Evolutionary conservation across 257 asterid species (phyloP), one percentile per base, ranked within the genome.

Genomic region (Solanum dulcamara): DNA sequence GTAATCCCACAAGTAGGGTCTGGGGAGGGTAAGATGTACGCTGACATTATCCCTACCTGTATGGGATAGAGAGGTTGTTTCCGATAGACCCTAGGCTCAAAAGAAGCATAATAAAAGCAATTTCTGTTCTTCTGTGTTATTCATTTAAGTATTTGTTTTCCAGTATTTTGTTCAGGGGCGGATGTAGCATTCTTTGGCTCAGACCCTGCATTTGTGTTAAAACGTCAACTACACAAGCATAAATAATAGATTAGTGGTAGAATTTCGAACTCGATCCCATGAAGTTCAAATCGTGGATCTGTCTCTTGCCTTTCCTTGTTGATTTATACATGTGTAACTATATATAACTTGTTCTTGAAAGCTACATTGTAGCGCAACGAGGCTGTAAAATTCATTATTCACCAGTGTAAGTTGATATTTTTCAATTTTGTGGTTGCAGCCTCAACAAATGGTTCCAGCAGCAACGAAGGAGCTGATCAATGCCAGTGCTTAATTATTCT

Each of bases 361-460:
- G 85, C 37, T 26, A 46, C 38, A 15, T 57, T 20, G 30, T 20
- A 10, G 28, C 17, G 17, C 28, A 20, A 8, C 22, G 4, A 28
- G 2, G 13, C 33, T 40, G 10, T 51, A 22, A 0, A 15, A 68
- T 28, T 40, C 15, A 6, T 6, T 33, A 5, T n/a, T n/a, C n/a
- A n/a, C n/a, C n/a, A n/a, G n/a, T n/a, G n/a, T n/a, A n/a, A n/a
- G n/a, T n/a, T n/a, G n/a, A n/a, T n/a, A n/a, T 75, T 7, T 18
- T 11, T 18, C 51, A 11, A 24, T 30, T 60, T 28, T 86, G 81
- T 89, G 83, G 28, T 85, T 89, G 91, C 95, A 94, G 98, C 94
- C 94, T 13, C 86, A 72, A 87, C 77, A 87, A 74, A 71, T 71
- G 28, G 87, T 87, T 40, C 79, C 88, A 3, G 81, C 77, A 33